Percentiles rank a stretch among this genome's conserved stretches.
Conservation (phyloP, 208 protist species). For the Crithidia expoeki region DNA sequence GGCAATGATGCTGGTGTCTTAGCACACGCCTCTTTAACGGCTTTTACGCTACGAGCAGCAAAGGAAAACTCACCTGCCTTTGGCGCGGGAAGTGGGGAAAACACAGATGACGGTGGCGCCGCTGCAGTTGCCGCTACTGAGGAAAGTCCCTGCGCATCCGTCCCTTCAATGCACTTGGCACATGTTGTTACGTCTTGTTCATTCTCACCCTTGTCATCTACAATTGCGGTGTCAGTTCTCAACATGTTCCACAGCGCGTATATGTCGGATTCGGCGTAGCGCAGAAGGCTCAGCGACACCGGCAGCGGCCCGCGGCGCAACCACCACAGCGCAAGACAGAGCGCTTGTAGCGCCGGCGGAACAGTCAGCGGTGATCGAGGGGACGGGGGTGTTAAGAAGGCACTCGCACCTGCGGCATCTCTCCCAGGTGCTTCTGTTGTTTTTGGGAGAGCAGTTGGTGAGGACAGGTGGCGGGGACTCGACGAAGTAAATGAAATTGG, state of each 20-base stretch:
- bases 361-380: background rate
- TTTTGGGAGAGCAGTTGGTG: background rate
- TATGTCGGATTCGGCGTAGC: constrained; percentile 40
- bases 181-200: no score
- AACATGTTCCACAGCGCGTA: constrained; percentile 25
- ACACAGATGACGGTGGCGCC: no score
- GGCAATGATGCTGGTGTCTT: background rate
- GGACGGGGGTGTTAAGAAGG: background rate
- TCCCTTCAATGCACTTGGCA: no score
- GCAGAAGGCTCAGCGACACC: constrained; percentile 47
- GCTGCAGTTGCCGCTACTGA: no score
- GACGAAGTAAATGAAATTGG: background rate
- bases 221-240: background rate
- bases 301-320: constrained; percentile 34
- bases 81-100: no score
- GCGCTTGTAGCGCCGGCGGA: constrained; percentile 30
- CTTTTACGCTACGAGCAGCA: no score
- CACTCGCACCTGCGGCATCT: no score
- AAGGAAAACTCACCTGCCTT: no score
- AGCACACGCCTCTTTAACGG: no score
- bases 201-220: background rate
- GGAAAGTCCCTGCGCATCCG: no score
- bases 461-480: background rate
- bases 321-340: constrained; percentile 59
- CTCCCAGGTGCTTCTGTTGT: no score